A percentile compares a stretch with the other conserved stretches of the same genome.
Evolutionary conservation across 331 rosid species (phyloP).

Genomic region (Acacia concinna): DNA sequence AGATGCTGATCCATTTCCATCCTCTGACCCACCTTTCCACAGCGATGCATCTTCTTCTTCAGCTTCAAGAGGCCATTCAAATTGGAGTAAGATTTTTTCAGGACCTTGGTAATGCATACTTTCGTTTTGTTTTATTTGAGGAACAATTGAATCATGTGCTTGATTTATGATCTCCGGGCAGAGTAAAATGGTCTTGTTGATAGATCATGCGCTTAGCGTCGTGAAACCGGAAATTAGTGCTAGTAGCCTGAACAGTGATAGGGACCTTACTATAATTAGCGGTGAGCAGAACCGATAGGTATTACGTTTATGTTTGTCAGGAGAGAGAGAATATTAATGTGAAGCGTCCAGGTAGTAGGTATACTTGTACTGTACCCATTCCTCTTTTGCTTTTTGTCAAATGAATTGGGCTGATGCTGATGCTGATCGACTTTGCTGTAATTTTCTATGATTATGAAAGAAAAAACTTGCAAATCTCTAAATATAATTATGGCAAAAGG

Average conservation of each 20-base stretch:
- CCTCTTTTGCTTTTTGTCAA: not conserved
- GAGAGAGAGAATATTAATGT: not conserved
- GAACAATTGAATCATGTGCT: not conserved
- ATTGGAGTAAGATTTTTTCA: slow-evolving; percentile 52
- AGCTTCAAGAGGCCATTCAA: slow-evolving; percentile 58
- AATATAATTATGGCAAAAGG: not conserved
- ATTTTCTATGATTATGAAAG: not conserved
- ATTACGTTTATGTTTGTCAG: not conserved
- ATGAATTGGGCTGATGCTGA: no score
- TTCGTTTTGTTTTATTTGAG: not conserved
- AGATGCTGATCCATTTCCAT: slow-evolving; percentile 45
- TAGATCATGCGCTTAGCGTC: not conserved
- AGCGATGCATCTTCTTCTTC: slow-evolving; percentile 55
- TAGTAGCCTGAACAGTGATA: not conserved
- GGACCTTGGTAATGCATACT: slow-evolving; percentile 3
- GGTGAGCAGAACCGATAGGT: not conserved
- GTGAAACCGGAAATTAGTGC: slow-evolving; percentile 3
- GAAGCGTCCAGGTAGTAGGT: not conserved
- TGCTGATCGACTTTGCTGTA: not conserved
- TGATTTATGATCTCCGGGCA: not conserved
- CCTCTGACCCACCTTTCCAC: slow-evolving; percentile 41
- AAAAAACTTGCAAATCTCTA: not conserved
- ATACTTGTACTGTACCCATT: not conserved
- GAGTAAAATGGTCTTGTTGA: not conserved
- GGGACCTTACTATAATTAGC: not conserved